Base-by-base conservation (phyloP, 2,329 filamentous ascomycete species). In the Diplocarpon rosae region DNA sequence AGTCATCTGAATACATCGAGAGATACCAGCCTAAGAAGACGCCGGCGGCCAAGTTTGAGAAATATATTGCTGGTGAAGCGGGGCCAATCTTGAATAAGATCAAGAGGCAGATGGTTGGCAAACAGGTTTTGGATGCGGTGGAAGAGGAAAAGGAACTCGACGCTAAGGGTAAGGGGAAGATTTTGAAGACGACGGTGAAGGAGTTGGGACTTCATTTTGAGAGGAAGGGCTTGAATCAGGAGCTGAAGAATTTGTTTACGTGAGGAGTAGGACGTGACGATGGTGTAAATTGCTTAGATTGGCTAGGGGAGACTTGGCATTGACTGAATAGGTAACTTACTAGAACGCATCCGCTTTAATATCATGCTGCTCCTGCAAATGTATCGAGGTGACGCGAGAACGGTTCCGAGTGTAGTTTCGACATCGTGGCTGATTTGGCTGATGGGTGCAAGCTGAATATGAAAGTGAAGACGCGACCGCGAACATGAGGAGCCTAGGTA, bases 61-160 rank as follows among this genome's bases (percentile, higher is more conserved):
- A 40, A 30, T 53, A 53, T 40, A 37, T 49, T 14, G 42, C 53
- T 10, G 51, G 51, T 29, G 45, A 47, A 14, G 39, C 44, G 7
- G 47, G 54, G 33, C 51, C 48, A 2, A 50, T 56, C 30, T 27
- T 57, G 12, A 50, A 54, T 13, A 59, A 48, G 32, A 52, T 58
- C 29, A 51, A 47, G 33, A 57, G 46, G 35, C 49, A 51, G 45
- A 51, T 37, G 37, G 39, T 42, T 13, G 45, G 30, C 12, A 35
- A 13, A 33, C 15, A 32, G 24, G 40, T 16, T 34, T 28, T 31
- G 39, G 36, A 28, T 15, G n/a, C 8, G 8, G 12, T 14, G 32
- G 39, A 38, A 43, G 28, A 14, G 10, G 15, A 34, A 12, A 37
- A 12, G 17, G 32, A 27, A 35, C 3, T 32, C 5, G 4, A 32